Evolutionary conservation across 2,329 filamentous ascomycete genomes (phyloP), one percentile per base, ranked within the genome.

Genomic region (Conoideocrella luteorostrata): DNA sequence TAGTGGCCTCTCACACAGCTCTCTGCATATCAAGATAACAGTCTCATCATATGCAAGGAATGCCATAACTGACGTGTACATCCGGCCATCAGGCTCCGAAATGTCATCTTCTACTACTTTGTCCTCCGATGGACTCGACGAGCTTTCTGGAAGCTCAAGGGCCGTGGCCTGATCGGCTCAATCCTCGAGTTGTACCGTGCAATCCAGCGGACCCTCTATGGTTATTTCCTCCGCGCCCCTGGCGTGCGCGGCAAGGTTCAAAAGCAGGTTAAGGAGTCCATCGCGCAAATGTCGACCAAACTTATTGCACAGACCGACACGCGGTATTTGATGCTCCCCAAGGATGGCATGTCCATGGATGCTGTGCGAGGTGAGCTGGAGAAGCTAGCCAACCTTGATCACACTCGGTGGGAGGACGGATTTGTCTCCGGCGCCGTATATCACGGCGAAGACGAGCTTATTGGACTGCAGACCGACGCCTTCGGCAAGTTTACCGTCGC

Each of bases 321-420:
- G 44, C 80, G 85, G 50, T 86, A 93, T 64, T 72, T 88, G 21
- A 73, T 76, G 5, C 73, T 98, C 13, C 93, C 93, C 4, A 84
- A 84, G 61, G 81, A 91, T 59, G 91, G 90, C 61, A 87, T 90
- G 83, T 75, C 78, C 21, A 74, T 83, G 33, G 89, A 96, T 15
- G 80, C 82, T 50, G 77, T 98, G 33, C 79, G 82, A 54, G 78
- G 80, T 47, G 91, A 96, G 71, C 76, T 98, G 49, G 78, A 83
- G 47, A 78, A 80, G 52, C 72, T 98, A 52, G 82, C 84, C 13
- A 81, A 75, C 39, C 86, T 98, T 86, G 84, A 96, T 56, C 93
- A 97, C 66, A 95, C 90, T 2, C 79, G 86, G 51, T 98, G 93
- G 93, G 93, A 98, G 67, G 91, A 97, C 63, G 93, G 93, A 7